Base-by-base conservation (phyloP, 257 asterid genomes). In the Nicotiana knightiana region DNA sequence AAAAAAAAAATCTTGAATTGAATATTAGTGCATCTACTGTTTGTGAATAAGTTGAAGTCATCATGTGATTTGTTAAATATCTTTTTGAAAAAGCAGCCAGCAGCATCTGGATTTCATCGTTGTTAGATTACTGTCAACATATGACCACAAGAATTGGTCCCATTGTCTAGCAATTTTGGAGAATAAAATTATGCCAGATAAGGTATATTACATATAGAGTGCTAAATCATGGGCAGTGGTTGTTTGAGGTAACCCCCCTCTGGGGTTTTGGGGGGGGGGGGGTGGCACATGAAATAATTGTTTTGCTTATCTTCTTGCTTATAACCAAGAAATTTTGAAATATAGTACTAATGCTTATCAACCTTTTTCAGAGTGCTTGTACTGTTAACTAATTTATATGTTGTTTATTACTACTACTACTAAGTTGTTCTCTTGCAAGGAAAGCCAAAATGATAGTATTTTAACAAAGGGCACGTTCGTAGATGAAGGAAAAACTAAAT, bases 41-140 rank as follows among this genome's bases (percentile, higher is more conserved):
- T 68, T 68, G 30, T 68, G 32, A 21, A 68, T 37, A 37, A 68
- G 57, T 68, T 68, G 55, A 70, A 70, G 77, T 70, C 35, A 70
- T 39, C 77, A n/a, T 70, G 76, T 21, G 77, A n/a, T 70, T 39
- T 70, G 35, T 70, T 70, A 39, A 70, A 39, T 43, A 70, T 68
- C 57, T 10, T 68, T 68, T 39, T 39, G 57, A 70, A 39, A 70
- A 21, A 11, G 18, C 55, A 67, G 33, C 63, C 24, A 53, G 1
- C 63, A 58, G 63, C 77, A 39, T 68, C 77, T 68, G 10, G 39
- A 64, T 64, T 64, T 64, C 70, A 35, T 64, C 77, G 57, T 39
- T 70, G 76, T 67, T 18, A 68, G 32, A 17, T 67, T n/a, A 18
- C 53, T 68, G 43, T n/a, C 33, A n/a, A 68, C 33, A 7, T 37